phyloP scores from a whole-genome alignment of 2,329 filamentous ascomycete genomes.

The Lasiodiplodia theobromae region DNA sequence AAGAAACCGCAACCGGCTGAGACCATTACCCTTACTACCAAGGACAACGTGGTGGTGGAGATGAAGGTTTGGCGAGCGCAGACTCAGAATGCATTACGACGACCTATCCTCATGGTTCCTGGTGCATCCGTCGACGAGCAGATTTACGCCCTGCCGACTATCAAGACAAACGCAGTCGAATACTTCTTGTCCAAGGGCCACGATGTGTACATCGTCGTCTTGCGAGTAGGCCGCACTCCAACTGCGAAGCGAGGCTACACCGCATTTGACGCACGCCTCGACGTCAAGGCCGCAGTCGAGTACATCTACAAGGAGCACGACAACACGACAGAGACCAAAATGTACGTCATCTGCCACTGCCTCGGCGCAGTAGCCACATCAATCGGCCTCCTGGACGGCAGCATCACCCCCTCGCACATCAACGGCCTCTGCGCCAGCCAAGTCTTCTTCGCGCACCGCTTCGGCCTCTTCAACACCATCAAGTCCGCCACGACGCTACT shows the following conservation, averaged over 20 bases:
- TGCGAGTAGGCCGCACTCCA: conserved; percentile 57
- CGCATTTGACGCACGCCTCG: conserved; percentile 66
- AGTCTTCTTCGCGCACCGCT: conserved; percentile 68
- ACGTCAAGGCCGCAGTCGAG: conserved; percentile 64
- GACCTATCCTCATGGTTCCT: conserved; percentile 64
- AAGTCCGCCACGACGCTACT: conserved; percentile 50
- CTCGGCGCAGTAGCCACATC: conserved; percentile 68
- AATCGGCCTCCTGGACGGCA: conserved; percentile 67
- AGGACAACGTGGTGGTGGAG: conserved; percentile 55
- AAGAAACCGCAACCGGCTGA: conserved; percentile 52
- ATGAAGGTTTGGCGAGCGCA: conserved; percentile 29
- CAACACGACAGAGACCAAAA: conserved; percentile 39
- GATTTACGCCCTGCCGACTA: conserved; percentile 68
- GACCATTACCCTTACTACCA: conserved; percentile 56
- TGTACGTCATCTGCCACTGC: conserved; percentile 69
- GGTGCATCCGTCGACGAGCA: conserved; percentile 69
- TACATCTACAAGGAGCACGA: conserved; percentile 53
- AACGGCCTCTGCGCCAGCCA: conserved; percentile 65
- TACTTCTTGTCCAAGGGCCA: conserved; percentile 69
- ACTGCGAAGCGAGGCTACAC: conserved; percentile 64
- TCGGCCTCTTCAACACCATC: conserved; percentile 62
- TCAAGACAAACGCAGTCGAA: conserved; percentile 68
- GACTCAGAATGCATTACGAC: conserved; percentile 28
- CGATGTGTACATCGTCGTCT: conserved; percentile 60
- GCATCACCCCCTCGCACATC: conserved; percentile 65